Base-by-base conservation (phyloP, 2,329 filamentous ascomycete species). In the Apiospora rasikravindrae region DNA sequence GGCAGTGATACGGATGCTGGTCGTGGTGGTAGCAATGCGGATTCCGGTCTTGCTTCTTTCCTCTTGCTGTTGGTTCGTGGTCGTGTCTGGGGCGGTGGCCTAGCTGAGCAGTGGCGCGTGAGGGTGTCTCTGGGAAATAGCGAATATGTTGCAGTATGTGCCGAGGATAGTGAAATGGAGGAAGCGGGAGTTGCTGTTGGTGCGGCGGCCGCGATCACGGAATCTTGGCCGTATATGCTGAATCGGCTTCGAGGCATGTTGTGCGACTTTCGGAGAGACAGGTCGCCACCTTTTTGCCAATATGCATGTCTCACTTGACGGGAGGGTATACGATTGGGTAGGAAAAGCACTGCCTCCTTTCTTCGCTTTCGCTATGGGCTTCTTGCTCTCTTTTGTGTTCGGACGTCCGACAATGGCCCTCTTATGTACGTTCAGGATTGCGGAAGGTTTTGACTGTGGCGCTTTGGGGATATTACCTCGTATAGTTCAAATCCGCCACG, bases 181-280 rank as follows among this genome's bases (percentile, higher is more conserved):
- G 33, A 8, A n/a, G 14, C 19, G 1, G 53, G 4, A 10, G 29
- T 22, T 22, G 53, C 29, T 40, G 33, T 13, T n/a, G 57, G 19
- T 19, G 57, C 10, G 6, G 33, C 51, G 1, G 51, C 8, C 8
- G 16, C 22, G 2, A 19, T 64, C 19, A 64, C 10, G 19, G 57
- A n/a, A 24, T 2, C 4, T 4, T 16, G 33, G 29, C 57, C 57
- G 11, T 64, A 40, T 64, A 64, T 64, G 22, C 57, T 64, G 33
- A 64, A 40, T 13, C 57, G 29, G 57, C 57, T 64, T 64, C 57
- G 57, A 64, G 57, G 57, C 57, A 64, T 64, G 33, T 19, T 64
- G 57, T n/a, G 33, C 33, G 8, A 64, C 33, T 22, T 11, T n/a
- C 10, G 57, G 29, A 8, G 57, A 24, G 19, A 64, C 33, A 40